Base-by-base conservation (phyloP, 2,329 filamentous ascomycete species). In the Thelonectria olida region DNA sequence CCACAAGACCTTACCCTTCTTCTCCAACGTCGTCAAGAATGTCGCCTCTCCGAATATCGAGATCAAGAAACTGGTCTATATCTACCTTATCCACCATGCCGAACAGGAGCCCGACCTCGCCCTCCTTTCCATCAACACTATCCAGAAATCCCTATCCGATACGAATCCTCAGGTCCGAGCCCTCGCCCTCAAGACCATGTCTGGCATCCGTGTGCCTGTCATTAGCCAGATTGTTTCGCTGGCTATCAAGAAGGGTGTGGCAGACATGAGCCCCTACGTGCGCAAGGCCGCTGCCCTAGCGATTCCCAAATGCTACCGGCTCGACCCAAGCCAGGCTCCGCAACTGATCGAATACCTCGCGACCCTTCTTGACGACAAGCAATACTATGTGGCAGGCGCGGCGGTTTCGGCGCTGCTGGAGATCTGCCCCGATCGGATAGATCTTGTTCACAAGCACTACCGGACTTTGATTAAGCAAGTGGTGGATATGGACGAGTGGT, bases 401-500 rank as follows among this genome's bases (percentile, higher is more conserved):
- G 96, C 96, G 1, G 93, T 98, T 4, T 88, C 90, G 36, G 92
- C 96, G 0, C 97, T 96, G 71, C 78, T 96, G 76, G 93, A 97
- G 66, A 84, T 98, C 25, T 98, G 95, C 67, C 94, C 96, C 0
- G 90, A 96, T 15, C 84, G 91, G 54, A 85, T 97, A 65, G 94
- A 97, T 74, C 80, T 99, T 61, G 89, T 99, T 68, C 96, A 99
- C 77, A 89, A 91, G 67, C 91, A 97, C 74, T 99, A 98, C 78
- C 88, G 92, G 51, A 84, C 87, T 34, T 81, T 99, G 64, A 89
- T 97, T 64, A 92, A 89, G 76, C 97, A 97, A 81, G 81, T 98
- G 53, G 93, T 97, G 22, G 96, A 99, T 74, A 99, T 99, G 96
- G 96, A 99, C 73, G 96, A 99, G 79, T 99, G 96, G 96, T 92